Conservation (phyloP, 495 filamentous ascomycete species). For the Wilcoxina mikolae region DNA sequence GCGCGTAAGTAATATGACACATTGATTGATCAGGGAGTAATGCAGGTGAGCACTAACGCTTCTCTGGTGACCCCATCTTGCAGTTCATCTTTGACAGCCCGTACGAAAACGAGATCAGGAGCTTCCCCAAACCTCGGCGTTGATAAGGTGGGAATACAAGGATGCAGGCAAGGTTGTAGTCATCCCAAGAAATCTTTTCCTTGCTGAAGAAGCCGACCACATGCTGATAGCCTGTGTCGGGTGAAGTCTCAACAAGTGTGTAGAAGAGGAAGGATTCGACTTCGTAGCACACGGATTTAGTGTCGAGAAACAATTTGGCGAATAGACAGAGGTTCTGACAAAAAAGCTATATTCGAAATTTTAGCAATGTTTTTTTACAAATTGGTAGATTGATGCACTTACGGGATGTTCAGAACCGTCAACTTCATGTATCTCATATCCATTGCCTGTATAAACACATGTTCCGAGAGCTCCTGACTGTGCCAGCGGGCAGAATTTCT, state of each 20-base stretch:
- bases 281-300: slow-evolving; percentile 97
- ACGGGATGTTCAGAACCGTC: slow-evolving; percentile 74
- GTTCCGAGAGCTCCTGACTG: not conserved
- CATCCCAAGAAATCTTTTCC: slow-evolving; percentile 97
- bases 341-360: slow-evolving; percentile 60
- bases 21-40: not conserved
- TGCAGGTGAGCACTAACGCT: slow-evolving; percentile 30
- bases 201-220: slow-evolving; percentile 96
- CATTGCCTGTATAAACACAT: slow-evolving; percentile 39
- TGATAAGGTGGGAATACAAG: slow-evolving; percentile 94
- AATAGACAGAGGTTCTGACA: slow-evolving; percentile 92
- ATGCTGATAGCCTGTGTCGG: slow-evolving; percentile 24
- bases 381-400: slow-evolving; percentile 22
- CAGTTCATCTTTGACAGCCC: slow-evolving; percentile 76
- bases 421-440: slow-evolving; percentile 67
- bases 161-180: slow-evolving; percentile 95
- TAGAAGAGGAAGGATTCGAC: slow-evolving; percentile 92
- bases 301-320: slow-evolving; percentile 94
- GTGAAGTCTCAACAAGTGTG: slow-evolving; percentile 50
- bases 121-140: slow-evolving; percentile 66
- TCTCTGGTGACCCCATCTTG: slow-evolving; percentile 81
- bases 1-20: not conserved
- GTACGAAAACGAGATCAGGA: slow-evolving; percentile 88
- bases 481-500: slow-evolving; percentile 1
- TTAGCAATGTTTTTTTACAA: slow-evolving; percentile 7